phyloP scores from a whole-genome alignment of 805 yeast species.

The Starmerella geochares region DNA sequence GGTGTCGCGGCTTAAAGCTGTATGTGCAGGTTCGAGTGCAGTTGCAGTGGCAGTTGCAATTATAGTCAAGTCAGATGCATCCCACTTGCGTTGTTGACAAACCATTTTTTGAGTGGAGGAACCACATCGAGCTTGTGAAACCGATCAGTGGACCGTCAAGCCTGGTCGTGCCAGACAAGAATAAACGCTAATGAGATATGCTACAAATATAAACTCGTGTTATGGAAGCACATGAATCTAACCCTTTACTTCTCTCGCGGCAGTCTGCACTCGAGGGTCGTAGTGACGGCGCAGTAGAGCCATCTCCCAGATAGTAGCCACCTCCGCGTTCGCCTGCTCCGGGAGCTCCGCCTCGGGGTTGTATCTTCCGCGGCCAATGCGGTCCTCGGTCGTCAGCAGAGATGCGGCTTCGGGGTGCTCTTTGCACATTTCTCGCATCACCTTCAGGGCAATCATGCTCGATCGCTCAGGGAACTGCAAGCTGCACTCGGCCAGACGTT shows the following conservation, averaged over 20 bases:
- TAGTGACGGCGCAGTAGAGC: conserved; percentile 71
- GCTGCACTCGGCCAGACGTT: conserved; percentile 57
- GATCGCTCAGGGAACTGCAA: conserved; percentile 84
- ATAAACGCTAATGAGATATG: background rate
- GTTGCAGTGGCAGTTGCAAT: too few species aligned
- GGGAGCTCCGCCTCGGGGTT: conserved; percentile 55
- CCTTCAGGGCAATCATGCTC: conserved; percentile 62
- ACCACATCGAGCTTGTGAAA: too few species aligned
- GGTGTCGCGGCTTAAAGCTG: background rate
- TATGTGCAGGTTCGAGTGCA: too few species aligned
- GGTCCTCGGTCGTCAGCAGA: conserved; percentile 77
- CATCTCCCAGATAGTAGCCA: conserved; percentile 86
- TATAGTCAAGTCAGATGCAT: too few species aligned
- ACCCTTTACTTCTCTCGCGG: conserved; percentile 31
- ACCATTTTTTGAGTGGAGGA: background rate
- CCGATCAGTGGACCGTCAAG: too few species aligned
- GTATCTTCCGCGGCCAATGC: conserved; percentile 71
- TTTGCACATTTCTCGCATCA: conserved; percentile 63
- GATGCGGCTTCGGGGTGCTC: conserved; percentile 65
- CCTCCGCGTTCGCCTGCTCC: conserved; percentile 72
- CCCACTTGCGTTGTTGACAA: conserved; percentile 3
- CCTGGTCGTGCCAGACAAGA: too few species aligned
- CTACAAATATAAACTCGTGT: too few species aligned
- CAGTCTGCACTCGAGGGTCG: conserved; percentile 68
- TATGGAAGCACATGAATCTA: background rate